Evolutionary conservation across 2,329 filamentous ascomycete genomes (phyloP), one percentile per base, ranked within the genome.

Genomic region (Alternaria triticina): DNA sequence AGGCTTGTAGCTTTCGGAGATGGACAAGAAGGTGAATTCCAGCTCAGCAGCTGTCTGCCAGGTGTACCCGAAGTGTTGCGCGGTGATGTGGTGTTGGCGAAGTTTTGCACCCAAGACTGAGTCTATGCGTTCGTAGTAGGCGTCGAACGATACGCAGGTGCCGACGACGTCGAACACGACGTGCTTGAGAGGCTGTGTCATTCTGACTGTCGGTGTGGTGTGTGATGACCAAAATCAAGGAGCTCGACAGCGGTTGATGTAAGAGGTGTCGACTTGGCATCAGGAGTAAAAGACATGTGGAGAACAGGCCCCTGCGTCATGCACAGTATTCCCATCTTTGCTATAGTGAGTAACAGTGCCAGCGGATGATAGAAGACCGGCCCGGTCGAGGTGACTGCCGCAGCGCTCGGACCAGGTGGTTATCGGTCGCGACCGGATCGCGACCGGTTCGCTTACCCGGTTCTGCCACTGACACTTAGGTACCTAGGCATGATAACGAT

Each of bases 11-110:
- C 52, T 54, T n/a, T 46, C 57, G 4, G 46, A 47, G 43, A 67
- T 62, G 17, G 65, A 65, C 22, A 67, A 58, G 43, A 67, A 67
- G 5, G 65, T 67, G n/a, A 67, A 67, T 54, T 67, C 65, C n/a
- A 67, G 44, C 43, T 67, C 65, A 44, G 65, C 65, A 11, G 62
- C 43, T 11, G 65, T 64, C 40, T 67, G 65, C 65, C 65, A 67
- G 10, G 59, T 67, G 43, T 54, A 67, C 10, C 62, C 65, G 43
- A 67, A 67, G 52, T 64, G 58, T 43, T 65, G 59, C 6, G 65
- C 11, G 23, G 61, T 62, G 5, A 63, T 50, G 22, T 49, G 49
- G 30, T 60, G 47, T 3, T 61, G 9, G 57, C 60, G 57, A 30
- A 66, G 63, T 30, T 63, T 63, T 28, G 40, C 27, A 44, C 63